Percentiles rank a stretch among this genome's conserved stretches.
phyloP scores from a whole-genome alignment of 2,329 filamentous ascomycete species.

The Aspergillus arachidicola region DNA sequence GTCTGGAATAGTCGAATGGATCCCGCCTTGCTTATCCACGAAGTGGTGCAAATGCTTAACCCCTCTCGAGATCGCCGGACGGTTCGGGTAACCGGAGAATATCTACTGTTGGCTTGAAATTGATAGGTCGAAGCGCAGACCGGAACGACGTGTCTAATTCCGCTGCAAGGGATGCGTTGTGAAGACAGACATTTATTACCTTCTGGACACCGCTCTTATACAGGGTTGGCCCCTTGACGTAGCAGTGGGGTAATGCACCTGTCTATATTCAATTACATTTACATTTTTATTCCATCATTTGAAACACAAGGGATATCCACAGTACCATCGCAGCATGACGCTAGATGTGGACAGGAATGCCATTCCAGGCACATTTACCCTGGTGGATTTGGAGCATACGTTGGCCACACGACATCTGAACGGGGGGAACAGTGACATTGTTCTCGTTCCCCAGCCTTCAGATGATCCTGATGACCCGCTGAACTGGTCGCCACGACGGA shows the following conservation, averaged over 20 bases:
- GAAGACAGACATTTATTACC: not conserved
- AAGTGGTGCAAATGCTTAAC: not conserved
- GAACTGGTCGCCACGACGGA: constrained; percentile 49
- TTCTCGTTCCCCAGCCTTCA: constrained; percentile 48
- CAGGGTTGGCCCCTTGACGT: not conserved
- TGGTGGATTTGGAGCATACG: constrained; percentile 45
- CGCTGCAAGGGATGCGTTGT: not conserved
- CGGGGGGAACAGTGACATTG: constrained; percentile 38
- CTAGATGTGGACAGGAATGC: constrained; percentile 29
- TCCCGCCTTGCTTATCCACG: not conserved
- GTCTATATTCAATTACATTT: not conserved
- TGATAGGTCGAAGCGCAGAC: not conserved
- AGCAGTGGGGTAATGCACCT: not conserved
- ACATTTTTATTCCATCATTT: not conserved
- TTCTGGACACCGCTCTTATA: not conserved
- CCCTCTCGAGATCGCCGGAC: not conserved
- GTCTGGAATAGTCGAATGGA: not conserved
- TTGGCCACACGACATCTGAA: constrained; percentile 34
- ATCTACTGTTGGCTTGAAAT: not conserved
- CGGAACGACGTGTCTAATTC: not conserved
- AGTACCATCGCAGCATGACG: constrained; percentile 23
- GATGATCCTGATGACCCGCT: constrained; percentile 51
- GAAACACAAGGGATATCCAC: not conserved
- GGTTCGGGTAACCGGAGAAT: not conserved
- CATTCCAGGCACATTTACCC: constrained; percentile 48